A percentile compares a stretch with the other conserved stretches of the same genome.
Evolutionary conservation across 768 basidiomycete genomes (phyloP).

Genomic region (Lepiota venenata): DNA sequence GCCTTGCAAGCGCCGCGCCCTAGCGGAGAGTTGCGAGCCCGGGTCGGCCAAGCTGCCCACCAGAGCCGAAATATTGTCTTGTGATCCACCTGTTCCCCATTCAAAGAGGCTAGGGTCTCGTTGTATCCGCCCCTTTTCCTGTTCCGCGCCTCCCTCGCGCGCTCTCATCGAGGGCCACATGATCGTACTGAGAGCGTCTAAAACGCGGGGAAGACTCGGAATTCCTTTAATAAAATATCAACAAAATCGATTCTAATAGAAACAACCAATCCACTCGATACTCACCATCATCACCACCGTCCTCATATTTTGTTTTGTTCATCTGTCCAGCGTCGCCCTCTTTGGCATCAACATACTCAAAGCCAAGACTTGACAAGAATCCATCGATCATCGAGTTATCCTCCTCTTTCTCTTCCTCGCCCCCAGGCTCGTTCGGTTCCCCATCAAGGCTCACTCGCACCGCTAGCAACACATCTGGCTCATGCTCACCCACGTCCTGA

Average conservation of each 20-base stretch:
- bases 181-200: slow-evolving; percentile 80
- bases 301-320: slow-evolving; percentile 12
- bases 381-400: slow-evolving; percentile 59
- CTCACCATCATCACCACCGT: slow-evolving; percentile 22
- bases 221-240: slow-evolving; percentile 31
- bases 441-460: slow-evolving; percentile 40
- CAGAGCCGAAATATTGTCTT: not conserved
- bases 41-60: slow-evolving; percentile 11
- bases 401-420: slow-evolving; percentile 24
- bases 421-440: slow-evolving; percentile 11
- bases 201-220: slow-evolving; percentile 57
- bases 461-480: slow-evolving; percentile 72
- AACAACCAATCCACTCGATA: not conserved
- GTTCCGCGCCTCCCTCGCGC: slow-evolving; percentile 19
- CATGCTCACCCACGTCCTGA: slow-evolving; percentile 43
- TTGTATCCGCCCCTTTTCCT: slow-evolving; percentile 20
- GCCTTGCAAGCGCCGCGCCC: slow-evolving; percentile 33
- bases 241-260: not conserved
- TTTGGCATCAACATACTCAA: slow-evolving; percentile 72
- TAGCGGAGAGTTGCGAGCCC: slow-evolving; percentile 18
- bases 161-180: slow-evolving; percentile 84
- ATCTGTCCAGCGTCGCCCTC: slow-evolving; percentile 13
- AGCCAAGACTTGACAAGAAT: slow-evolving; percentile 65
- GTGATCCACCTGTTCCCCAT: slow-evolving; percentile 38
- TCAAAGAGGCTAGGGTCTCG: slow-evolving; percentile 31